Evolutionary conservation across 2,329 filamentous ascomycete genomes (phyloP).

Genomic region (Peltaster fructicola): DNA sequence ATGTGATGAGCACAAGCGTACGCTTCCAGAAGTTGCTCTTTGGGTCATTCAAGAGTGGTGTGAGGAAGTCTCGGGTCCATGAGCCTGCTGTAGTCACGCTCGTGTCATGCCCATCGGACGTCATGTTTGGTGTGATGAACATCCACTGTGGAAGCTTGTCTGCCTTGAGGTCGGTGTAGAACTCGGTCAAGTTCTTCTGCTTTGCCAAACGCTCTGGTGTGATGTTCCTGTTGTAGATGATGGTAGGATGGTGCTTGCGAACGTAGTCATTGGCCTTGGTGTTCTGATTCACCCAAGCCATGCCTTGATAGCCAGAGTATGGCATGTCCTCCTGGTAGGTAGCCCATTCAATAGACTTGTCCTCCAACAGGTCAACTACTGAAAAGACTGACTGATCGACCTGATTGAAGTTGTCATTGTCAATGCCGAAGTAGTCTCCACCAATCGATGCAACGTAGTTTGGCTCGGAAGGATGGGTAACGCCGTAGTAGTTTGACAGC

Average conservation of each 20-base stretch:
- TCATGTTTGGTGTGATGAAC: conserved; percentile 60
- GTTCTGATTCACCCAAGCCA: conserved; percentile 42
- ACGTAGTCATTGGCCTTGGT: conserved; percentile 59
- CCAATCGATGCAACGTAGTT: conserved; percentile 55
- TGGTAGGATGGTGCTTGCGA: conserved; percentile 55
- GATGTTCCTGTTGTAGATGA: conserved; percentile 48
- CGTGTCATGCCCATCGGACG: conserved; percentile 58
- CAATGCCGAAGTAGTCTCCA: conserved; percentile 57
- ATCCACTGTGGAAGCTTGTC: conserved; percentile 52
- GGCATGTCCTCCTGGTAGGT: conserved; percentile 66
- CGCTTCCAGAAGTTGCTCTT: conserved; percentile 49
- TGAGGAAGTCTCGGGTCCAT: conserved; percentile 52
- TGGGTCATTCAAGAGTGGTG: conserved; percentile 48
- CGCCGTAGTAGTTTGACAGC: conserved; percentile 35
- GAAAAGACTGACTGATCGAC: conserved; percentile 23
- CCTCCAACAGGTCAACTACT: conserved; percentile 26
- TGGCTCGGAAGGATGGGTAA: conserved; percentile 45
- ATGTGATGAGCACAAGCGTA: conserved; percentile 58
- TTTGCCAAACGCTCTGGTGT: conserved; percentile 42
- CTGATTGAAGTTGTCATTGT: conserved; percentile 46
- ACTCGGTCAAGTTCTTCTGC: conserved; percentile 54
- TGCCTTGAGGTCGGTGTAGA: conserved; percentile 47
- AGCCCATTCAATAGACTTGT: conserved; percentile 28
- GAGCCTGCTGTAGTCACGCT: conserved; percentile 48
- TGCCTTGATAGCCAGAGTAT: conserved; percentile 53